Evolutionary conservation across 2,329 filamentous ascomycete genomes (phyloP), one percentile per base, ranked within the genome.

Genomic region (Paecilomyces sp.): DNA sequence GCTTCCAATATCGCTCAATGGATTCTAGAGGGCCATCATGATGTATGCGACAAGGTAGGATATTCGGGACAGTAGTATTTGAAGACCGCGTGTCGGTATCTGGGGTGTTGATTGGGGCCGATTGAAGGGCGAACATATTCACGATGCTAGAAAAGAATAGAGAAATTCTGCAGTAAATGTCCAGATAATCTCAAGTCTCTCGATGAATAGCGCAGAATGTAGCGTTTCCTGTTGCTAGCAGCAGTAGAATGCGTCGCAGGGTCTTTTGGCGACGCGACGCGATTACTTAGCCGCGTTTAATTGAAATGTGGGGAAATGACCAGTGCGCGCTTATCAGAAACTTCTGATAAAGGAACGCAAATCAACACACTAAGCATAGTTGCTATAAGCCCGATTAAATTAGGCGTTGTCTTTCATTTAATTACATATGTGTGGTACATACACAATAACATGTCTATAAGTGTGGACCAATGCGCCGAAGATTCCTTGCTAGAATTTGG

Each of bases 11-110:
- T 52, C 85, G 79, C 24, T 83, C 74, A 4, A 83, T 78, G 1
- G 85, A 79, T 56, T 86, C 83, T 58, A 93, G 79, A 1, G 86
- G 80, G 1, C 92, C 92, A 66, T 89, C 85, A 73, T 95, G 88
- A 67, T 92, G 83, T 69, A 97, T 85, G 58, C 85, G 84, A 68
- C 90, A 94, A 3, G 92, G 92, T 13, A 97, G 81, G 22, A 96
- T 77, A 68, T 96, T 88, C 3, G 88, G 84, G 0, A 80, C 84
- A 58, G 79, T 79, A 61, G 80, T 80, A 15, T 64, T 61, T 3
- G 58, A 54, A 60, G 62, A 34, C 66, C 62, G 3, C 59, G 34
- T 62, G 62, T n/a, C 65, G 63, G 13, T 66, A 63, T 54, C 60
- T 58, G 18, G 64, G 54, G 53, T 60, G 57, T 54, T 63, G 59